phyloP scores from a whole-genome alignment of 78 protist species.

The Dictyostelium brefeldianum region DNA sequence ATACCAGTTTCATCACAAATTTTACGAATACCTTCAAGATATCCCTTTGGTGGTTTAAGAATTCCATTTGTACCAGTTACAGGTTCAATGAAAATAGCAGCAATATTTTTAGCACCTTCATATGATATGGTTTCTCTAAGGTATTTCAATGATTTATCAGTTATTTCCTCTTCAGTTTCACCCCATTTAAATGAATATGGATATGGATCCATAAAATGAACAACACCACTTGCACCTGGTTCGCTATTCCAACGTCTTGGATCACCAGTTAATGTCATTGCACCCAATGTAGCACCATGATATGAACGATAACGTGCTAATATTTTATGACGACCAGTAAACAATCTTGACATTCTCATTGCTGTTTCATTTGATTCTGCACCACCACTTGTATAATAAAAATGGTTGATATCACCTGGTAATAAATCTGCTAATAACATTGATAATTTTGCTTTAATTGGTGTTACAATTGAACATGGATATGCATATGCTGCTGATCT shows the following conservation, averaged over 20 bases:
- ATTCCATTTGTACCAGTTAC: constrained; percentile 85
- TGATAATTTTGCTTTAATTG: constrained; percentile 68
- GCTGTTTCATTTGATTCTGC: constrained; percentile 87
- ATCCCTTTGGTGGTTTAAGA: constrained; percentile 70
- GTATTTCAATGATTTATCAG: constrained; percentile 27
- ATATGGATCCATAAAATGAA: constrained; percentile 74
- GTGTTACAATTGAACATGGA: constrained; percentile 65
- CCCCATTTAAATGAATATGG: constrained; percentile 67
- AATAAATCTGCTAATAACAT: constrained; percentile 74
- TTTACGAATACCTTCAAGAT: constrained; percentile 80
- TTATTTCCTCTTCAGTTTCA: constrained; percentile 73
- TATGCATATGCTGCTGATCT: constrained; percentile 71
- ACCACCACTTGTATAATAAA: constrained; percentile 81
- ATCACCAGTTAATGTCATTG: constrained; percentile 84
- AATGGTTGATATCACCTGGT: constrained; percentile 80
- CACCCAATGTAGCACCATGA: constrained; percentile 85
- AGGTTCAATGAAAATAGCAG: constrained; percentile 81
- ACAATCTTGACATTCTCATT: constrained; percentile 79
- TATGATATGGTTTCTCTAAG: constrained; percentile 65
- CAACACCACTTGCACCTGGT: constrained; percentile 56
- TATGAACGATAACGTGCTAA: constrained; percentile 86
- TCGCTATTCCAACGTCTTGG: constrained; percentile 82
- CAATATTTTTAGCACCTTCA: constrained; percentile 75
- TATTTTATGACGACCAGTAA: constrained; percentile 83
- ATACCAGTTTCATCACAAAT: constrained; percentile 85